Evolutionary conservation across 768 basidiomycete species (phyloP).

Genomic region (Agaricus blazei): DNA sequence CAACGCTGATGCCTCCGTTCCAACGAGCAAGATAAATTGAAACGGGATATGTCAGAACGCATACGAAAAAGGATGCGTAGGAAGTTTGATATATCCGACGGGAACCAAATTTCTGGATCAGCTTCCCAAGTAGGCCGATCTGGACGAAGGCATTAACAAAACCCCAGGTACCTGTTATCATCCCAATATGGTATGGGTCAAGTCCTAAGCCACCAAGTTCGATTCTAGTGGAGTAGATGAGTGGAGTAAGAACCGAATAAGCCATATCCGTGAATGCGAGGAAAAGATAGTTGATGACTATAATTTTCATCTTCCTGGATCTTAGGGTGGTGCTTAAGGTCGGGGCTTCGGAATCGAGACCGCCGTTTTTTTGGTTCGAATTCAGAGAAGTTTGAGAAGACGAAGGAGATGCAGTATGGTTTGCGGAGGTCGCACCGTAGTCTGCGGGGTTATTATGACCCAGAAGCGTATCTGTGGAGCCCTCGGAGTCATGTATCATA

Average conservation of each 20-base stretch:
- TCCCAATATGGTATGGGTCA: conserved; percentile 56
- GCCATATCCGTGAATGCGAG: conserved; percentile 34
- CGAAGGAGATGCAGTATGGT: conserved; percentile 1
- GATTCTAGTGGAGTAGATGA: conserved; percentile 54
- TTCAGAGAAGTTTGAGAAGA: conserved; percentile 9
- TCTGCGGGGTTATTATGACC: conserved; percentile 1
- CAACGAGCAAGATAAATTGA: conserved; percentile 27
- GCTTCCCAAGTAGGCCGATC: conserved; percentile 42
- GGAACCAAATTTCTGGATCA: conserved; percentile 50
- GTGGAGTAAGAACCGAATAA: conserved; percentile 30
- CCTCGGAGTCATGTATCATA: background rate
- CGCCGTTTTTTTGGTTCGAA: conserved; percentile 1
- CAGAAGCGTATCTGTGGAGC: conserved; percentile 6
- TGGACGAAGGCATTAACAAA: conserved; percentile 47
- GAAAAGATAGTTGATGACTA: conserved; percentile 27
- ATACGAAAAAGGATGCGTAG: conserved; percentile 19
- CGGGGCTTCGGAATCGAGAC: conserved; percentile 3
- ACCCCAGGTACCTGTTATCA: conserved; percentile 45
- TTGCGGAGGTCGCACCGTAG: conserved; percentile 11
- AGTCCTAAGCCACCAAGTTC: conserved; percentile 63
- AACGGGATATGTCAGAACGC: conserved; percentile 28
- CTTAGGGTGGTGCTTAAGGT: conserved; percentile 20
- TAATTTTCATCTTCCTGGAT: conserved; percentile 23
- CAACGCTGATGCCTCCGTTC: conserved; percentile 27
- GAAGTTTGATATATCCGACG: conserved; percentile 41